These are phyloP conservation scores for Mycocentrospora acerina DNA, from an alignment of 2,329 filamentous ascomycete species.

Conservation along the genomic window DNA sequence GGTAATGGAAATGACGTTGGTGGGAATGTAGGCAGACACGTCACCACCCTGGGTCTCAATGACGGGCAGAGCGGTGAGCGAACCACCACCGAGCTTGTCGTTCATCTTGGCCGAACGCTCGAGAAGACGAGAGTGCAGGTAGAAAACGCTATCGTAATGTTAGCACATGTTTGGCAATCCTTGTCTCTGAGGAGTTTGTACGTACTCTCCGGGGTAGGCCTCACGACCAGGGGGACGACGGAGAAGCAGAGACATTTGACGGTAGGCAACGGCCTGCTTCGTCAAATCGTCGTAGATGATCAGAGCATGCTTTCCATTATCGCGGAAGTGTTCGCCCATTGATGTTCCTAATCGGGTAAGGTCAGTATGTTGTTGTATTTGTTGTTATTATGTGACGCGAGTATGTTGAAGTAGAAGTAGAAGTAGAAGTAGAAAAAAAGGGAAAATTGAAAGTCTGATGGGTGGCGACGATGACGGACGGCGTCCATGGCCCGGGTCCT, in stretches of 20 bases:
- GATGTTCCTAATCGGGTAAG: neutral
- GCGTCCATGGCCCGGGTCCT: too few relatives aligned
- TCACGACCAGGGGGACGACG: slow-evolving; percentile 98
- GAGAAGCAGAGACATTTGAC: slow-evolving; percentile 98
- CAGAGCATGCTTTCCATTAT: slow-evolving; percentile 84
- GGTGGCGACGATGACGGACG: too few relatives aligned
- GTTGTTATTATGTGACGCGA: too few relatives aligned
- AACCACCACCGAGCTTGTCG: slow-evolving; percentile 91
- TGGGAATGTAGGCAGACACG: slow-evolving; percentile 99
- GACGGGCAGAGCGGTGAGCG: slow-evolving; percentile 86
- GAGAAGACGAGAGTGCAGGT: slow-evolving; percentile 72
- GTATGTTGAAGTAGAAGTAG: neutral
- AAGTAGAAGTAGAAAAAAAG: neutral
- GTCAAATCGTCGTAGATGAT: slow-evolving; percentile 94
- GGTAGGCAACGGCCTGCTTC: slow-evolving; percentile 97
- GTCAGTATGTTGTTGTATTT: too few relatives aligned
- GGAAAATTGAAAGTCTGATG: neutral
- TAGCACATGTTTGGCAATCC: neutral
- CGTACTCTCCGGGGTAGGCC: slow-evolving; percentile 87
- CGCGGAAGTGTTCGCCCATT: slow-evolving; percentile 68
- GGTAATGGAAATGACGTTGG: slow-evolving; percentile 99
- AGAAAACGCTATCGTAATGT: slow-evolving; percentile 17
- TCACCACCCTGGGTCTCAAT: slow-evolving; percentile 99
- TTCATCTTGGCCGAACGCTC: slow-evolving; percentile 99
- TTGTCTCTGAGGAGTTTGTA: neutral